These are phyloP conservation scores for Taphrina deformans DNA, from an alignment of 1,139 yeast genomes.

Conservation along the genomic window DNA sequence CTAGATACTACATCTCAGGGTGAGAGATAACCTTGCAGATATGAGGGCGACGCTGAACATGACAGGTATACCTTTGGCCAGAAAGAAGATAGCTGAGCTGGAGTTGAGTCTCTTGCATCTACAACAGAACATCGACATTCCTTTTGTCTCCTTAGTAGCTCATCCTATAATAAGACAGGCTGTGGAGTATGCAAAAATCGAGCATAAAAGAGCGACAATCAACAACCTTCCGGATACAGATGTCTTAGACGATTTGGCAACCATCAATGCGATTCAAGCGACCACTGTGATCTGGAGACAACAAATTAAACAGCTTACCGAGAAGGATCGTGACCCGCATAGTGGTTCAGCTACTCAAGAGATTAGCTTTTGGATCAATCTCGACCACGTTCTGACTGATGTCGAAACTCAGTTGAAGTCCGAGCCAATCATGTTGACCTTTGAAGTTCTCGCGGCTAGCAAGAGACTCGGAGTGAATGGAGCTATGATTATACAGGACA, in stretches of 20 bases:
- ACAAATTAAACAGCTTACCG: constrained; percentile 61
- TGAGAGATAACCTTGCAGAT: background rate
- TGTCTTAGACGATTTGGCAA: constrained; percentile 53
- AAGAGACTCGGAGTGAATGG: constrained; percentile 71
- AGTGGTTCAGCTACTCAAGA: constrained; percentile 70
- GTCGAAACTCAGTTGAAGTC: constrained; percentile 61
- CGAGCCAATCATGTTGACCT: constrained; percentile 58
- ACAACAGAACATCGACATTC: constrained; percentile 67
- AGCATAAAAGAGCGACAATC: constrained; percentile 42
- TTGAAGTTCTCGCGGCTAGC: constrained; percentile 64
- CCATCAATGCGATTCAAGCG: constrained; percentile 66
- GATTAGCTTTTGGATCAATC: constrained; percentile 73
- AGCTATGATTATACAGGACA: constrained; percentile 59
- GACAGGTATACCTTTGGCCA: constrained; percentile 45
- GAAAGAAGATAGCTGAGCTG: constrained; percentile 68
- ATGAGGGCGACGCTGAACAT: constrained; percentile 7
- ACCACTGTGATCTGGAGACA: constrained; percentile 73
- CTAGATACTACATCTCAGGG: background rate
- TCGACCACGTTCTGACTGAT: constrained; percentile 62
- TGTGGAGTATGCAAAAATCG: constrained; percentile 45
- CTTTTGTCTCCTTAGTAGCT: constrained; percentile 57
- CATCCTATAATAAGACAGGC: constrained; percentile 57
- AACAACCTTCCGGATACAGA: constrained; percentile 45
- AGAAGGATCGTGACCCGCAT: constrained; percentile 53
- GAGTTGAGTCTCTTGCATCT: constrained; percentile 67